A percentile compares a stretch with the other conserved stretches of the same genome.
phyloP scores from a whole-genome alignment of 192 early-diverging fungal genomes.

The Backusella circina region DNA sequence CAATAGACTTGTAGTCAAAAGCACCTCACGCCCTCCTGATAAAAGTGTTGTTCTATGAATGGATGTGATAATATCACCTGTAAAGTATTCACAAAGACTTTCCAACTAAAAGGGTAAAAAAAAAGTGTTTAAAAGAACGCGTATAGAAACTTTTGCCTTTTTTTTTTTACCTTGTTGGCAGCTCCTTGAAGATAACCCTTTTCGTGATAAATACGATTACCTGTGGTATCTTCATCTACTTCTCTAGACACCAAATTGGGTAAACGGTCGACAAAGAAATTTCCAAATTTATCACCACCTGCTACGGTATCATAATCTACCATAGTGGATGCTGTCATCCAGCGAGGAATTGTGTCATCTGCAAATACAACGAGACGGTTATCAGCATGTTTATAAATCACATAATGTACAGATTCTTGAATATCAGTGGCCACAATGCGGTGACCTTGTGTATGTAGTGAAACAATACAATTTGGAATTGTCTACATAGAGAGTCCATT shows the following conservation, averaged over 20 bases:
- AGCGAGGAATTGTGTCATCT: conserved; percentile 88
- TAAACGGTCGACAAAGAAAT: conserved; percentile 77
- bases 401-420: conserved; percentile 85
- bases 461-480: conserved; percentile 73
- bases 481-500: no score
- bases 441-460: conserved; percentile 73
- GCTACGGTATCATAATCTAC: conserved; percentile 92
- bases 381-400: conserved; percentile 63
- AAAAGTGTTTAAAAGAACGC: not conserved
- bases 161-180: conserved; percentile 67
- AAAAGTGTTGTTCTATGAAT: conserved; percentile 75
- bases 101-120: conserved; percentile 45
- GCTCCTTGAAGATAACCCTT: conserved; percentile 81
- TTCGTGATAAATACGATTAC: conserved; percentile 76
- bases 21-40: conserved; percentile 80
- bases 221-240: conserved; percentile 87
- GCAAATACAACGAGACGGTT: conserved; percentile 89
- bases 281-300: conserved; percentile 97
- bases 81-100: conserved; percentile 71
- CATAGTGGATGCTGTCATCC: conserved; percentile 75
- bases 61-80: conserved; percentile 86
- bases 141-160: not conserved
- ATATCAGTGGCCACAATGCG: conserved; percentile 85
- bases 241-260: conserved; percentile 60
- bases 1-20: conserved; percentile 85